A percentile compares a stretch with the other conserved stretches of the same genome.
phyloP scores from a whole-genome alignment of 179 eudicot species.

The Amaranthus tricolor region DNA sequence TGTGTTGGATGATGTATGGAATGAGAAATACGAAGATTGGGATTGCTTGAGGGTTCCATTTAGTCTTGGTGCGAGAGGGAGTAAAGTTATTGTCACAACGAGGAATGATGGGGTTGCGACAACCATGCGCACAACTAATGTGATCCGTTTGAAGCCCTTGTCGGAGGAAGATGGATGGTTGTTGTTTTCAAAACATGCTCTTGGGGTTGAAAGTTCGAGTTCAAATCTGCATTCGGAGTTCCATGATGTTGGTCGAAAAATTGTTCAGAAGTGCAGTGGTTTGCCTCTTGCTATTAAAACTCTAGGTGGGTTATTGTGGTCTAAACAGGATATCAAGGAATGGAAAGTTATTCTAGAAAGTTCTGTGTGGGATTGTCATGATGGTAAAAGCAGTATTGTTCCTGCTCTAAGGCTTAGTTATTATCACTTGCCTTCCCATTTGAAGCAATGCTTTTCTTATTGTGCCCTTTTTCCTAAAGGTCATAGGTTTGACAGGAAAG shows the following conservation, averaged over 20 bases:
- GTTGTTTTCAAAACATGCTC: conserved; percentile 22
- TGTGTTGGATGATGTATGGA: conserved; percentile 32
- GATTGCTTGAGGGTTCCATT: not conserved
- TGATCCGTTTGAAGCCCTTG: not conserved
- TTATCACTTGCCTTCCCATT: conserved; percentile 23
- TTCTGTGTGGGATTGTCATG: conserved; percentile 19
- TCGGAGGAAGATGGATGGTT: conserved; percentile 27
- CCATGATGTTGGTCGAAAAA: conserved; percentile 14
- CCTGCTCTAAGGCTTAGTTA: conserved; percentile 31
- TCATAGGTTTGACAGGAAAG: too few species aligned
- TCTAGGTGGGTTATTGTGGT: conserved; percentile 26
- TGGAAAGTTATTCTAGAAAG: conserved; percentile 23
- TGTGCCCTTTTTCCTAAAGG: too few species aligned
- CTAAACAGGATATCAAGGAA: not conserved
- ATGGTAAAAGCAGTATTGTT: not conserved
- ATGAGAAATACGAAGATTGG: conserved; percentile 6
- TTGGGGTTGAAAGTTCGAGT: not conserved
- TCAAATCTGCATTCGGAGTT: not conserved
- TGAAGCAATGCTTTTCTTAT: conserved; percentile 32
- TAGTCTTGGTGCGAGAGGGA: not conserved
- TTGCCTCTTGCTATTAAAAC: conserved; percentile 24
- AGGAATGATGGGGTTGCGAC: conserved; percentile 2
- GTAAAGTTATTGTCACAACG: conserved; percentile 31
- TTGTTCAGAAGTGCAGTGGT: conserved; percentile 22
- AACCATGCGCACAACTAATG: not conserved